Percentiles rank a stretch among this genome's conserved stretches.
phyloP scores from a whole-genome alignment of 2,329 filamentous ascomycete genomes.

The Trichoderma breve region DNA sequence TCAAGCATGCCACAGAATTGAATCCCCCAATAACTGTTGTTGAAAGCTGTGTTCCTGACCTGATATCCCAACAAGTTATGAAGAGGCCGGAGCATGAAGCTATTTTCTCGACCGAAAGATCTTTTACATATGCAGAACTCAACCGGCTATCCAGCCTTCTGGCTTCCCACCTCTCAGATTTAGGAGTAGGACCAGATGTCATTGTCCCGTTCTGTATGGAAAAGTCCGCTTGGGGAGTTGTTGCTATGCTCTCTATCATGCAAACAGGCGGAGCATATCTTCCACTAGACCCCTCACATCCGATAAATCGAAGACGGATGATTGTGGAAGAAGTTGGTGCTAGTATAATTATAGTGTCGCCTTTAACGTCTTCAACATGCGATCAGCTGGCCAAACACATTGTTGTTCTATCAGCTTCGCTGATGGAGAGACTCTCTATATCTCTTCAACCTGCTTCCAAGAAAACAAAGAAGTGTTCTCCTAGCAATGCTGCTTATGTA shows the following conservation, averaged over 20 bases:
- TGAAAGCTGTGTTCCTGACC: conserved; percentile 29
- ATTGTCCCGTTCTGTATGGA: conserved; percentile 21
- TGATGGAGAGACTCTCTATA: background rate
- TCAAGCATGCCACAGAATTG: background rate
- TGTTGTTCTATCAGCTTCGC: background rate
- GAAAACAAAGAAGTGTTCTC: background rate
- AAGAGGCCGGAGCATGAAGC: conserved; percentile 8
- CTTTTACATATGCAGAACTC: background rate
- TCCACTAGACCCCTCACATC: conserved; percentile 27
- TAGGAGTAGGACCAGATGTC: conserved; percentile 29
- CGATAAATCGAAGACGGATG: background rate
- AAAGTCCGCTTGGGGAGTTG: conserved; percentile 24
- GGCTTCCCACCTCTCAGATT: conserved; percentile 2
- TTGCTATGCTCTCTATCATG: conserved; percentile 29
- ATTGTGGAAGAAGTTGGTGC: conserved; percentile 19
- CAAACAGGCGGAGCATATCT: conserved; percentile 30
- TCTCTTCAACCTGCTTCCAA: background rate
- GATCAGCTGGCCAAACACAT: background rate
- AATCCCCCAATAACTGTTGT: background rate
- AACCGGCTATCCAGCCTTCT: background rate
- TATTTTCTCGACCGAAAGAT: background rate
- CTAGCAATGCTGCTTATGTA: conserved; percentile 24
- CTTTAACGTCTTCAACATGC: background rate
- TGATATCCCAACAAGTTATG: conserved; percentile 5
- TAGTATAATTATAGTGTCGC: conserved; percentile 11